A percentile compares a stretch with the other conserved stretches of the same genome.
These are phyloP conservation scores for Emmonsiellopsis sp. DNA, from an alignment of 2,329 filamentous ascomycete genomes.

Conservation along the genomic window DNA sequence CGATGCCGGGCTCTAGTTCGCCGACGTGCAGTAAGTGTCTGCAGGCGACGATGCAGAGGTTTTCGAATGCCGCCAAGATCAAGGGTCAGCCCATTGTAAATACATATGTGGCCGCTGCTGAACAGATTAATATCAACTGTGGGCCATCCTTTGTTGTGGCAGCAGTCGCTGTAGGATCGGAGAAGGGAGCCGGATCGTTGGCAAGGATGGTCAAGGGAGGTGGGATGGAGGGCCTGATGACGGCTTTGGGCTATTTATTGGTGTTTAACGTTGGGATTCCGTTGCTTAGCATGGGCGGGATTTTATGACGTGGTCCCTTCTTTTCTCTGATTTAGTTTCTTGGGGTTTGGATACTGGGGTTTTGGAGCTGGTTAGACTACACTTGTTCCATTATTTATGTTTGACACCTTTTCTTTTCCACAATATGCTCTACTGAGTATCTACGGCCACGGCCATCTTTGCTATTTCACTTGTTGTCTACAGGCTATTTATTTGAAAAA, in stretches of 20 bases:
- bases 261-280: constrained; percentile 2
- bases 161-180: not conserved
- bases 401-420: not conserved
- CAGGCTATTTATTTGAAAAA: too few species aligned
- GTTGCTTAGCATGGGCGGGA: not conserved
- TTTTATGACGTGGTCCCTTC: constrained; percentile 1
- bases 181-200: not conserved
- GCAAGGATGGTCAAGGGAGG: not conserved
- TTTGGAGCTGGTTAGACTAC: not conserved
- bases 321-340: not conserved
- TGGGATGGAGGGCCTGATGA: not conserved
- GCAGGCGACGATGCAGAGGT: constrained; percentile 72
- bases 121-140: constrained; percentile 59
- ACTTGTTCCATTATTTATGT: not conserved
- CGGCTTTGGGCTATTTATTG: constrained; percentile 1
- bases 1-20: constrained; percentile 55
- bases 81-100: constrained; percentile 54
- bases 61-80: constrained; percentile 58
- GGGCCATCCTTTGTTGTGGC: constrained; percentile 42
- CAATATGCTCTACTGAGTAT: too few species aligned
- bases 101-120: constrained; percentile 63
- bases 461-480: too few species aligned
- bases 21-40: constrained; percentile 71
- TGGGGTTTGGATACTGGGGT: not conserved
- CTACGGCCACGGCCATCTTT: too few species aligned